phyloP scores from a whole-genome alignment of 192 early-diverging fungal species.

The Ambispora gerdemannii region DNA sequence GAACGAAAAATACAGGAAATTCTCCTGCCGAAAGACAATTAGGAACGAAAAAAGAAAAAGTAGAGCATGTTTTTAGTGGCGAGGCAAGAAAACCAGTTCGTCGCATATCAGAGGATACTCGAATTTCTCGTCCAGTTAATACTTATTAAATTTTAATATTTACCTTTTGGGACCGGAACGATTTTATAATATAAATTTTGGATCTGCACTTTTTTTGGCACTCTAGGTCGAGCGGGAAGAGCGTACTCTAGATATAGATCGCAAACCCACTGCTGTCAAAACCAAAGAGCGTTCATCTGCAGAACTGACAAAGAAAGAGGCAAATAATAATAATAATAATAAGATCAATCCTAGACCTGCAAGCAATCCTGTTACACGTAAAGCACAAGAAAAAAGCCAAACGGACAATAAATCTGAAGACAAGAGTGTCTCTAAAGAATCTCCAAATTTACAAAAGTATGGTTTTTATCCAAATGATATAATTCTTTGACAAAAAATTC shows the following conservation, averaged over 20 bases:
- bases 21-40: not conserved
- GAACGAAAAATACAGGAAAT: constrained; percentile 5
- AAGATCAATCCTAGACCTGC: not conserved
- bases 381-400: not conserved
- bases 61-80: not conserved
- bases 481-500: too few relatives aligned
- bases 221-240: not conserved
- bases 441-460: too few relatives aligned
- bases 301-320: not conserved
- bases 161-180: not conserved
- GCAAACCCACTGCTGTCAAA: not conserved
- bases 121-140: not conserved
- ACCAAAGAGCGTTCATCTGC: not conserved
- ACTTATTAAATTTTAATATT: not conserved
- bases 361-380: not conserved
- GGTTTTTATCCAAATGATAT: too few relatives aligned
- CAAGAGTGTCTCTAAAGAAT: too few relatives aligned
- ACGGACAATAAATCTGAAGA: not conserved
- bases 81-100: not conserved
- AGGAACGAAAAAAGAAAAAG: constrained; percentile 2
- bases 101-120: constrained; percentile 1
- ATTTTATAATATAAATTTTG: not conserved
- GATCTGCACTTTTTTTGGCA: too few relatives aligned
- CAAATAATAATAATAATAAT: not conserved
- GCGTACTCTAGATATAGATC: not conserved